These are phyloP conservation scores for Nevesoporus exiguus DNA, from an alignment of 768 basidiomycete genomes.

Conservation along the genomic window DNA sequence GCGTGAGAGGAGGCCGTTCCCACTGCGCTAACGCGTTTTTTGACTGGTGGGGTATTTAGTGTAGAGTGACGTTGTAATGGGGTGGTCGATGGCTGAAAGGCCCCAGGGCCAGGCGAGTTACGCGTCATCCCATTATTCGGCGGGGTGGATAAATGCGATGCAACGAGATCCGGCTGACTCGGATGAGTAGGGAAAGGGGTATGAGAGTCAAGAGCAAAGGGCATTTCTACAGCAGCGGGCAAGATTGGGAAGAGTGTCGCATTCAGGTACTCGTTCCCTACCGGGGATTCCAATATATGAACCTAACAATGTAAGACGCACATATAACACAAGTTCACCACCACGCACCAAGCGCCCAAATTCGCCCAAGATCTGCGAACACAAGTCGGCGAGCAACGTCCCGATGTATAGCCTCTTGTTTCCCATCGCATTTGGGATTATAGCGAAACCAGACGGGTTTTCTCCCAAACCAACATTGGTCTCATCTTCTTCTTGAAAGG, in stretches of 20 bases:
- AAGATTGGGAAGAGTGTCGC: slow-evolving; percentile 59
- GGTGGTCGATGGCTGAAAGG: slow-evolving; percentile 18
- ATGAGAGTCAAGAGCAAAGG: slow-evolving; percentile 49
- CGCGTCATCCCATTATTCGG: slow-evolving; percentile 45
- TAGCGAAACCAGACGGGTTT: slow-evolving; percentile 58
- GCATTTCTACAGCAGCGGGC: slow-evolving; percentile 59
- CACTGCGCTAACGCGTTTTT: slow-evolving; percentile 62
- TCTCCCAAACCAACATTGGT: slow-evolving; percentile 55
- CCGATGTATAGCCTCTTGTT: slow-evolving; percentile 87
- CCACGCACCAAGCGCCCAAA: slow-evolving; percentile 78
- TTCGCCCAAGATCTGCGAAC: slow-evolving; percentile 81
- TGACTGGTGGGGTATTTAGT: slow-evolving; percentile 40
- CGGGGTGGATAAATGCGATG: slow-evolving; percentile 20
- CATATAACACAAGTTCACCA: not conserved
- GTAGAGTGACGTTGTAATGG: slow-evolving; percentile 48
- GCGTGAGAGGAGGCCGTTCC: slow-evolving; percentile 78
- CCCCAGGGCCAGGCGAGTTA: slow-evolving; percentile 43
- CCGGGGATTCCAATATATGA: slow-evolving; percentile 72
- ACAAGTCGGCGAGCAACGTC: slow-evolving; percentile 84
- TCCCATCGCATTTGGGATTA: slow-evolving; percentile 82
- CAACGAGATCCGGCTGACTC: slow-evolving; percentile 53
- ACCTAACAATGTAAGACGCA: slow-evolving; percentile 45
- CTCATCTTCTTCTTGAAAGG: slow-evolving; percentile 67
- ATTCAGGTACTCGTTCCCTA: slow-evolving; percentile 85
- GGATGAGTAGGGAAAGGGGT: slow-evolving; percentile 47